Base-by-base conservation (phyloP, 805 yeast genomes). In the Nakazawaea molendinolei region DNA sequence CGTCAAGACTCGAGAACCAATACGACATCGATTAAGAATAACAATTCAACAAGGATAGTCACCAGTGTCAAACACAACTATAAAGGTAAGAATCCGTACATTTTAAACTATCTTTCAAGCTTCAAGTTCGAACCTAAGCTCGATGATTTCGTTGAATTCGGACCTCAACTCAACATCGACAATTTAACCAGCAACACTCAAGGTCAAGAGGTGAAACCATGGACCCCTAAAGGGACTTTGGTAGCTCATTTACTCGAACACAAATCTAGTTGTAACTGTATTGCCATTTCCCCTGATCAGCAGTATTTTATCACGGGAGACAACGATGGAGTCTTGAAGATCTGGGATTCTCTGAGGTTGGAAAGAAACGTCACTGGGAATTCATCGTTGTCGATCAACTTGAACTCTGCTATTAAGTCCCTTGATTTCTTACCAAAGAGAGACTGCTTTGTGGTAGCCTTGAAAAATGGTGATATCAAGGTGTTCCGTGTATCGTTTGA, bases 221-320 rank as follows among this genome's bases (percentile, higher is more conserved):
- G 63, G 59, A 47, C 42, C 8, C 75, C 74, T 1, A 55, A 58
- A 12, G 85, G 84, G 0, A 58, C 59, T 2, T 52, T 81, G n/a
- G 73, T 83, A 2, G 71, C 87, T 0, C 76, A 73, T 37, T 59
- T 85, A 31, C 64, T 72, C 26, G 86, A 82, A 28, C 86, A 80
- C 48, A 60, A 60, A n/a, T 64, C 74, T 1, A 34, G 75, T 2
- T 62, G 87, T n/a, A 75, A 67, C 16, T 59, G 78, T 19, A 51
- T 86, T 7, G 72, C 67, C 1, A 69, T 74, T 0, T 68, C 84
- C 5, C 77, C 81, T 0, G 77, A 80, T 20, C 69, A 75, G 12
- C 71, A 71, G 17, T 80, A 74, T 44, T 77, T 90, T 44, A 60
- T 86, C 3, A 78, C 92, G 2, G 95, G 87, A 2, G 85, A 92